Percentiles rank a stretch among this genome's conserved stretches.
phyloP scores from a whole-genome alignment of 495 filamentous ascomycete genomes.

The Xylaria longipes region DNA sequence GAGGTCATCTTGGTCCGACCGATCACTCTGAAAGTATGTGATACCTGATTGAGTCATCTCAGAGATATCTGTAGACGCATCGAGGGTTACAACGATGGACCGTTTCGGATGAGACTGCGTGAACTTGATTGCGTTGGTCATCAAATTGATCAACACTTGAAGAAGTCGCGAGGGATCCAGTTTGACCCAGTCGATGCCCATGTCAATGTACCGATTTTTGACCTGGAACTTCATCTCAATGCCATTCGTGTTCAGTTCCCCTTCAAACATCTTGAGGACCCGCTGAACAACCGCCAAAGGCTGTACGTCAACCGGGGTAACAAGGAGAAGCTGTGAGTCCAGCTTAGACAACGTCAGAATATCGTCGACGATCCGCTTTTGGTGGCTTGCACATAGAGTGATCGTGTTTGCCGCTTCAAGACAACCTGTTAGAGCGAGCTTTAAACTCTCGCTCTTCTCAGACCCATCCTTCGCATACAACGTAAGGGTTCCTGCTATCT shows the following conservation, averaged over 20 bases:
- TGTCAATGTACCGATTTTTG: slow-evolving; percentile 66
- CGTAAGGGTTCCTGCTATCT: slow-evolving; percentile 66
- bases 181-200: slow-evolving; percentile 75
- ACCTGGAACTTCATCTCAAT: slow-evolving; percentile 73
- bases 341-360: slow-evolving; percentile 84
- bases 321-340: slow-evolving; percentile 78
- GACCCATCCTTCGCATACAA: slow-evolving; percentile 35
- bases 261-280: slow-evolving; percentile 81
- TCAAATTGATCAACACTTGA: slow-evolving; percentile 80
- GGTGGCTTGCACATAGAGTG: slow-evolving; percentile 79
- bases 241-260: slow-evolving; percentile 74
- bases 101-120: slow-evolving; percentile 64
- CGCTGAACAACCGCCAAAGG: slow-evolving; percentile 70
- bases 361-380: slow-evolving; percentile 80
- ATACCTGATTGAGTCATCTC: slow-evolving; percentile 47
- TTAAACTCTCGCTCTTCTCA: slow-evolving; percentile 33
- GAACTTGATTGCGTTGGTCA: slow-evolving; percentile 85
- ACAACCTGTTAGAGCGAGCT: slow-evolving; percentile 56
- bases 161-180: slow-evolving; percentile 78
- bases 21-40: slow-evolving; percentile 62
- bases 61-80: slow-evolving; percentile 65
- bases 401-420: slow-evolving; percentile 85
- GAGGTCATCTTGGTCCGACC: slow-evolving; percentile 53
- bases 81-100: slow-evolving; percentile 72
- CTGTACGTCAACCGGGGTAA: slow-evolving; percentile 76